Percentiles rank a stretch among this genome's conserved stretches.
phyloP scores from a whole-genome alignment of 2,329 filamentous ascomycete species.

The Fusarium decemcellulare region DNA sequence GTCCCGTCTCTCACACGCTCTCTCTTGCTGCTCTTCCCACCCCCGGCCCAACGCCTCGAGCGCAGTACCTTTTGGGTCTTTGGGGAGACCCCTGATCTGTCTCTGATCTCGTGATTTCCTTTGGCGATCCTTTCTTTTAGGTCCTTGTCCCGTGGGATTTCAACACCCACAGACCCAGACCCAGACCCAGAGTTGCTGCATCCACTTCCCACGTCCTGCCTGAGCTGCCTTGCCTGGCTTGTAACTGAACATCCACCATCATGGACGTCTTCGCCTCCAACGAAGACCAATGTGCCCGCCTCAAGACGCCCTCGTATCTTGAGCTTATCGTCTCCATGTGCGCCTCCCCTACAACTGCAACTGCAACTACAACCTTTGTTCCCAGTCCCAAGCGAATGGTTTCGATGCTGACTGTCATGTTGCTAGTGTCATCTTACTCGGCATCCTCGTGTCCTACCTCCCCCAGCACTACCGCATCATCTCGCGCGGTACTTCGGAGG shows the following conservation, averaged over 20 bases:
- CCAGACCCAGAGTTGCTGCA: constrained; percentile 25
- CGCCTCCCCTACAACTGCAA: constrained; percentile 30
- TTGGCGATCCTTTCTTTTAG: constrained; percentile 29
- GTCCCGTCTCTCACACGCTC: not conserved
- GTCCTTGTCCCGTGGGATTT: no score
- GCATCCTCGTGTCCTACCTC: constrained; percentile 92
- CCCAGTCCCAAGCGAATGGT: not conserved
- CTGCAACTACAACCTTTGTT: not conserved
- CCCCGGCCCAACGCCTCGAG: not conserved
- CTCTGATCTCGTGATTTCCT: constrained; percentile 42
- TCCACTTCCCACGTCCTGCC: not conserved
- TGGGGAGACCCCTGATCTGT: constrained; percentile 26
- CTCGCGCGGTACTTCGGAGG: constrained; percentile 86
- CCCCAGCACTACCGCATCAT: constrained; percentile 97
- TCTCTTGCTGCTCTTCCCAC: constrained; percentile 23
- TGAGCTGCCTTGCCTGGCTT: not conserved
- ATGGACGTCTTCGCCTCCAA: constrained; percentile 47
- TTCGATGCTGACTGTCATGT: constrained; percentile 14
- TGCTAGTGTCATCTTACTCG: constrained; percentile 80
- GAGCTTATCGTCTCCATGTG: constrained; percentile 72
- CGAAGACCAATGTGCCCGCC: constrained; percentile 61
- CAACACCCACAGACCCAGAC: not conserved
- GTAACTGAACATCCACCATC: constrained; percentile 2
- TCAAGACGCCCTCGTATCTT: constrained; percentile 67
- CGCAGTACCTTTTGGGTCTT: not conserved